A percentile compares a stretch with the other conserved stretches of the same genome.
Evolutionary conservation across 1,284 basidiomycete species (phyloP).

Genomic region (Tylopilus sp.): DNA sequence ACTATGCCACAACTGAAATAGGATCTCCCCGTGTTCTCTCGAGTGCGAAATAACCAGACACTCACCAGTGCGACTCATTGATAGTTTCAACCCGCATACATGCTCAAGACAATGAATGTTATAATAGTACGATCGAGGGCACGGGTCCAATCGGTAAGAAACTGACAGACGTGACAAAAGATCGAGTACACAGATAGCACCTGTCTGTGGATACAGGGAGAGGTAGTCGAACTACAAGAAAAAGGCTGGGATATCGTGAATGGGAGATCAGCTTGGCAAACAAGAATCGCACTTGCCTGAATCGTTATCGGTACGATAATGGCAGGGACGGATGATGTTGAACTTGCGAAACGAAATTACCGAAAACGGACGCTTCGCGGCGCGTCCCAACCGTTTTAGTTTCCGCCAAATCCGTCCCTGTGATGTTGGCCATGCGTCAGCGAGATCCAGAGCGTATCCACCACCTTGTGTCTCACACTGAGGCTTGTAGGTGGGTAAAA

Average conservation of each 20-base stretch:
- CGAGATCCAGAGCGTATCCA: neutral
- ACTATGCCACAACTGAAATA: too few relatives aligned
- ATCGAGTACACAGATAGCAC: neutral
- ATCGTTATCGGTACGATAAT: slow-evolving; percentile 19
- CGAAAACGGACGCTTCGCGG: slow-evolving; percentile 17
- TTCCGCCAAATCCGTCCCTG: slow-evolving; percentile 23
- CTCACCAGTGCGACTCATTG: slow-evolving; percentile 8
- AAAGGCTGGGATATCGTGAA: slow-evolving; percentile 15
- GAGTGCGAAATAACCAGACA: neutral
- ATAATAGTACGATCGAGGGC: slow-evolving; percentile 2
- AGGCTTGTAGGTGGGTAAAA: slow-evolving; percentile 9
- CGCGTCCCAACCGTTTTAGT: slow-evolving; percentile 14
- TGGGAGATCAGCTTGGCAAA: neutral
- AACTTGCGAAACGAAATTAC: slow-evolving; percentile 17
- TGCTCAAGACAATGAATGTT: slow-evolving; percentile 1
- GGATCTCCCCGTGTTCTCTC: neutral
- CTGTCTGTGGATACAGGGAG: neutral
- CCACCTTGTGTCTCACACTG: slow-evolving; percentile 15
- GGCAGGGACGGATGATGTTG: slow-evolving; percentile 19
- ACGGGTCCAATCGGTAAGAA: neutral
- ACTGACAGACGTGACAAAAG: neutral
- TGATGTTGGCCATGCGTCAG: neutral
- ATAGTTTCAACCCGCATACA: neutral
- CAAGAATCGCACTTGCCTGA: slow-evolving; percentile 17
- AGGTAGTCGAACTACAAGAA: slow-evolving; percentile 8